Evolutionary conservation across 1,284 basidiomycete genomes (phyloP), one percentile per base, ranked within the genome.

Genomic region (Somion occarium): DNA sequence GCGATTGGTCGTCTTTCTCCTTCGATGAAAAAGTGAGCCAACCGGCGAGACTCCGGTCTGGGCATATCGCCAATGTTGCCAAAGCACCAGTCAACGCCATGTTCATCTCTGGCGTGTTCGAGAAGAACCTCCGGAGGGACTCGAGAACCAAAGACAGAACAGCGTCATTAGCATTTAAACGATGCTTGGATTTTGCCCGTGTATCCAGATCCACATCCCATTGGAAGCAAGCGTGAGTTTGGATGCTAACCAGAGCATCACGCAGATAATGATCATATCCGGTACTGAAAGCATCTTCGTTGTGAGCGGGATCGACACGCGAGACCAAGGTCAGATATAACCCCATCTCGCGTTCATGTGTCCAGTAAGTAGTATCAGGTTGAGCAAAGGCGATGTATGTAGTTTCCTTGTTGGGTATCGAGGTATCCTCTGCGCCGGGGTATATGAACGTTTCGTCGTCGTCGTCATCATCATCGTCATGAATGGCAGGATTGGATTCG

Each of bases 71-170:
- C 4, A 98, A 72, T 2, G 85, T 82, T 0, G 88, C 80, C 11
- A 98, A 66, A 2, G 86, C 81, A 7, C 91, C 92, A 0, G 92
- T 97, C 54, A 98, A 69, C 0, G 91, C 88, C 51, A 98, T 81
- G 65, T 98, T 98, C 64, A 81, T 81, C 58, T 95, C 90, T 1
- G 94, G 86, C 0, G 85, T 78, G 53, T 95, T 91, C 3, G 80
- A 80, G 67, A 98, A 93, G 75, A 97, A 96, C 49, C 73, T 75
- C 34, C 85, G 72, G 9, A 96, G 68, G 15, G 78, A 78, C 43
- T 85, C 81, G 34, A 98, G 76, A 18, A 97, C 64, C 25, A 80
- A 69, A 2, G 83, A 81, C 18, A 96, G 70, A 9, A 95, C 73
- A 1, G 87, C 81, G 61, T 97, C 94, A 53, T 83, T 83, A 37